These are phyloP conservation scores for Bathelium albidoporum DNA, from an alignment of 495 filamentous ascomycete species.

Conservation along the genomic window DNA sequence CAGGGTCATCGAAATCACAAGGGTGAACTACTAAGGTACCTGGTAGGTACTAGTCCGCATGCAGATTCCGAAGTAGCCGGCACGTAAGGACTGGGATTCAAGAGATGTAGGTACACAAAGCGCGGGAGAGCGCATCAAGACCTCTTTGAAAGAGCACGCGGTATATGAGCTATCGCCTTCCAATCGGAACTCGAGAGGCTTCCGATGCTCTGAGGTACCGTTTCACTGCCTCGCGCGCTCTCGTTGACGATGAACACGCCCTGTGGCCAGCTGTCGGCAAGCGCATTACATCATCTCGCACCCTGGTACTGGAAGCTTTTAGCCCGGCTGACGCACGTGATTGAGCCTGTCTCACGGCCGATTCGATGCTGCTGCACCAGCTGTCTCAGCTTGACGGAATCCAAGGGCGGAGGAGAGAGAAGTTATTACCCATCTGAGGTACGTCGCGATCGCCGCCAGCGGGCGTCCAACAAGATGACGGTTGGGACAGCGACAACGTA, in stretches of 20 bases:
- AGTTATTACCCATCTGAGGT: neutral
- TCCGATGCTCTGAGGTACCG: too few species aligned
- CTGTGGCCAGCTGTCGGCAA: neutral
- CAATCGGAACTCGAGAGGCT: too few species aligned
- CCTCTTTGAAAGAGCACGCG: too few species aligned
- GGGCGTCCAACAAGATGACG: neutral
- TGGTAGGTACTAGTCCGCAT: too few species aligned
- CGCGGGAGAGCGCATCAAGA: too few species aligned
- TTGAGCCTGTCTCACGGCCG: neutral
- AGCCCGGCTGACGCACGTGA: constrained; percentile 4
- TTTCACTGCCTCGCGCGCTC: neutral
- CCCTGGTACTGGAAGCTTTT: too few species aligned
- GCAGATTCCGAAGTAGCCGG: too few species aligned
- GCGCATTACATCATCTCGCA: neutral
- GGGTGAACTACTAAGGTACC: neutral
- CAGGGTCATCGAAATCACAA: neutral
- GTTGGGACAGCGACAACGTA: neutral
- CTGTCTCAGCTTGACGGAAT: neutral
- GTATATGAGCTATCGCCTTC: too few species aligned
- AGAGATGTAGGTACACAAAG: too few species aligned
- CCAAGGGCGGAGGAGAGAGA: neutral
- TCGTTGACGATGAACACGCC: too few species aligned
- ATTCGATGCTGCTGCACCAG: neutral
- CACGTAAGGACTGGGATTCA: too few species aligned
- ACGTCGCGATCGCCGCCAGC: neutral